Evolutionary conservation across 2,329 filamentous ascomycete genomes (phyloP).

Genomic region (Colletotrichum melonis): DNA sequence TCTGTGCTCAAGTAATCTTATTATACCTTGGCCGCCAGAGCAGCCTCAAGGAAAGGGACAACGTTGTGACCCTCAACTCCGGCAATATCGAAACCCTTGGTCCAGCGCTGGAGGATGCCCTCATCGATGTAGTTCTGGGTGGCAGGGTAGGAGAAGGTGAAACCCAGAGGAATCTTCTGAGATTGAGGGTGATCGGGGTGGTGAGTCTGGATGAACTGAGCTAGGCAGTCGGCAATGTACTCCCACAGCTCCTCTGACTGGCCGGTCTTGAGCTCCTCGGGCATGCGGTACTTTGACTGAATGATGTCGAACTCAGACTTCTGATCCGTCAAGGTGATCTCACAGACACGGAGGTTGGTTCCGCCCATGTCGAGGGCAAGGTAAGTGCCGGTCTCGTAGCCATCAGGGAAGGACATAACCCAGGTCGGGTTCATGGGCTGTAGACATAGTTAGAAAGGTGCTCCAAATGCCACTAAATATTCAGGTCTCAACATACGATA

Average conservation of each 20-base stretch:
- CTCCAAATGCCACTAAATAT: background rate
- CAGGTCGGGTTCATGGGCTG: constrained; percentile 98
- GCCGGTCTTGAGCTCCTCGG: constrained; percentile 90
- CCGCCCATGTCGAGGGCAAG: constrained; percentile 95
- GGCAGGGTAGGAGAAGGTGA: constrained; percentile 96
- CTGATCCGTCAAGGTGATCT: constrained; percentile 87
- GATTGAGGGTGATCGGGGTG: constrained; percentile 74
- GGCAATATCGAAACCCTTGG: constrained; percentile 95
- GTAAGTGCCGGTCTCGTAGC: constrained; percentile 87
- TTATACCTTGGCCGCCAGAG: constrained; percentile 74
- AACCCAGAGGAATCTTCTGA: constrained; percentile 81
- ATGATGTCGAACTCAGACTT: constrained; percentile 94
- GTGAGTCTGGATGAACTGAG: constrained; percentile 90
- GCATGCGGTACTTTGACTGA: constrained; percentile 96
- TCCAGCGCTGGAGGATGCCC: constrained; percentile 93
- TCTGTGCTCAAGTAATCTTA: background rate
- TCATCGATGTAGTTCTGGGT: constrained; percentile 95
- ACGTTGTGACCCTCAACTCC: constrained; percentile 93
- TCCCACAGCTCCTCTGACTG: constrained; percentile 90
- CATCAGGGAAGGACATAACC: constrained; percentile 91
- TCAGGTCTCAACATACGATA: constrained; percentile 74
- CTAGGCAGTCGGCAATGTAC: constrained; percentile 91
- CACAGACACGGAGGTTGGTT: constrained; percentile 94
- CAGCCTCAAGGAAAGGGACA: constrained; percentile 86
- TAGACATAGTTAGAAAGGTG: constrained; percentile 36